Percentiles rank a stretch among this genome's conserved stretches.
Conservation (phyloP, 225 moss, liverwort and hornwort genomes). For the Bryoerythrophyllum caledonicum region DNA sequence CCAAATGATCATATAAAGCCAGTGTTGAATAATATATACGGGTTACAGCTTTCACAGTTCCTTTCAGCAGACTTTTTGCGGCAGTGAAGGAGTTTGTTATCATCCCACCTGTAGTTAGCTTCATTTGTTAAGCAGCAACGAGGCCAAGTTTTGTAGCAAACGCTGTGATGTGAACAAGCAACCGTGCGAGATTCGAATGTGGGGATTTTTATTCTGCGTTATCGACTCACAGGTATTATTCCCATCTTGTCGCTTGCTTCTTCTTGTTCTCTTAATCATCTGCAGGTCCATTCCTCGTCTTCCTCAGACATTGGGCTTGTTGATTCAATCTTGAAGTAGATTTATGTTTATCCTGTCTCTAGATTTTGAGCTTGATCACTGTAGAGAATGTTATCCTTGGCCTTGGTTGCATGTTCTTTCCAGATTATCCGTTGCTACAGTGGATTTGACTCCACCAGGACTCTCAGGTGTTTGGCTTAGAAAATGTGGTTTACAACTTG, state of each 20-base stretch:
- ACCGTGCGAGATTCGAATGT: background rate
- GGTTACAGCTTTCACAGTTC: slow-evolving; percentile 6
- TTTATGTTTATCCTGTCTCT: background rate
- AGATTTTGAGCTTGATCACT: background rate
- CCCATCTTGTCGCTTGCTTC: background rate
- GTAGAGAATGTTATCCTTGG: background rate
- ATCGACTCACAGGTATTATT: slow-evolving; percentile 1
- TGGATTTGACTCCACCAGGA: background rate
- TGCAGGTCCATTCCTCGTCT: background rate
- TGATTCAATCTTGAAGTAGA: background rate
- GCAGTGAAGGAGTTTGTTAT: background rate
- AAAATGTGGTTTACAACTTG: too few relatives aligned
- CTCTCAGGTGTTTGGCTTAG: background rate
- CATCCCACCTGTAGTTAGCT: background rate
- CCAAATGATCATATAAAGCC: background rate
- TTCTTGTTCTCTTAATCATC: background rate
- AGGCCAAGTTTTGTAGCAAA: background rate
- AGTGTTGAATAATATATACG: slow-evolving; percentile 17
- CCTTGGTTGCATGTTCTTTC: background rate
- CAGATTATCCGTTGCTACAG: background rate
- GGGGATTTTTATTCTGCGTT: background rate
- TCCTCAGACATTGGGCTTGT: background rate
- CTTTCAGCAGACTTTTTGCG: background rate
- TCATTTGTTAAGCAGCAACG: background rate
- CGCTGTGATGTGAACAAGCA: background rate